Percentiles rank a stretch among this genome's conserved stretches.
Conservation (phyloP, 305 asterid species). For the Solanum chacoense region DNA sequence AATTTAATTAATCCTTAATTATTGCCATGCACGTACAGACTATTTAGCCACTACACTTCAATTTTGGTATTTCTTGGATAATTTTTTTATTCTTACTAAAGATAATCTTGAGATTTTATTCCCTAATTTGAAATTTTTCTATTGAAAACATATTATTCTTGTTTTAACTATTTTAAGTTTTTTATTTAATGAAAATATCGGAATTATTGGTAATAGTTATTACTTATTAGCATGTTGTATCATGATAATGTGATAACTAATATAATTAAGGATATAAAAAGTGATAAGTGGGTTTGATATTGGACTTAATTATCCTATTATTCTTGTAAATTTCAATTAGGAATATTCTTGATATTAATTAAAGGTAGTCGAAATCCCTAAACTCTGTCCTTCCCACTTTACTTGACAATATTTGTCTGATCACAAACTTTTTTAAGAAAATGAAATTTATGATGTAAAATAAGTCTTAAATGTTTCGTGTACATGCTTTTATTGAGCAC, state of each 20-base stretch:
- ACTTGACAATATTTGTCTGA: neutral
- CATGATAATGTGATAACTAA: neutral
- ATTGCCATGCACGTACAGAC: slow-evolving; percentile 4
- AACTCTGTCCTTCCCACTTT: neutral
- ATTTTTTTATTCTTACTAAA: neutral
- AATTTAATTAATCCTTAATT: neutral
- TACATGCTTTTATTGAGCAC: neutral
- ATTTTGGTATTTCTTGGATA: neutral
- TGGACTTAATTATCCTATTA: neutral
- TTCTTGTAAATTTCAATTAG: neutral
- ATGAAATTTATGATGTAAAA: neutral
- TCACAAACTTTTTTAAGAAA: neutral
- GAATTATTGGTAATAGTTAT: neutral
- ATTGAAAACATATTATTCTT: neutral
- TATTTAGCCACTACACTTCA: neutral
- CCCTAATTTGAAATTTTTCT: neutral
- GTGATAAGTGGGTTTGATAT: neutral
- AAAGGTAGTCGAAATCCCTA: neutral
- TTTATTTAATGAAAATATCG: neutral
- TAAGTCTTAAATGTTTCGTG: neutral
- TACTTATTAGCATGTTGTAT: neutral
- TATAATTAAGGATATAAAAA: neutral
- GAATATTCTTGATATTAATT: neutral
- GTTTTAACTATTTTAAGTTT: neutral
- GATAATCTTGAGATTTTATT: slow-evolving; percentile 1